phyloP scores from a whole-genome alignment of 2,329 filamentous ascomycete species.

The Penicillium sp. region DNA sequence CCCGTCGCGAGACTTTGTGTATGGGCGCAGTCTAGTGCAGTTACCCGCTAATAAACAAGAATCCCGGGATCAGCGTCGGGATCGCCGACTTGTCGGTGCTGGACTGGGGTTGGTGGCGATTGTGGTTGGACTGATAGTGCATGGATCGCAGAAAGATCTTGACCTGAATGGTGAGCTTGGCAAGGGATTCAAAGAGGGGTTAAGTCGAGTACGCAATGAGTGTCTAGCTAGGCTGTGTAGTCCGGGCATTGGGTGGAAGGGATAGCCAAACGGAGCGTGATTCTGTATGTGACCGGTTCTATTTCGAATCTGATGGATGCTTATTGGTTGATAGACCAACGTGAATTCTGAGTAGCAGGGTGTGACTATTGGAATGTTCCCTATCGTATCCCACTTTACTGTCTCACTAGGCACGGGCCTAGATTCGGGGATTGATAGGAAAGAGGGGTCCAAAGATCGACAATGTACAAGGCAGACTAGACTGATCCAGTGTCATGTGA shows the following conservation, averaged over 20 bases:
- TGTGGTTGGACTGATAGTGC: background rate
- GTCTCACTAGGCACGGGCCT: background rate
- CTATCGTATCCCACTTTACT: background rate
- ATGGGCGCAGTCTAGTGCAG: background rate
- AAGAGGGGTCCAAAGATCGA: background rate
- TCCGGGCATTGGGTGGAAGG: background rate
- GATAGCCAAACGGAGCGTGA: background rate
- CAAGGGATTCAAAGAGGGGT: background rate
- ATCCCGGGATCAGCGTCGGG: background rate
- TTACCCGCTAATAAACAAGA: background rate
- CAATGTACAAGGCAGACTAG: background rate
- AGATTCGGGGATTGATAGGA: background rate
- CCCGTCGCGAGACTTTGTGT: slow-evolving; percentile 36
- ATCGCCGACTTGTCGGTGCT: background rate
- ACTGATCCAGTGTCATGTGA: slow-evolving; percentile 6
- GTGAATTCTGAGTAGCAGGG: background rate
- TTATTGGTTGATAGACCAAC: background rate
- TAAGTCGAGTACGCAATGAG: background rate
- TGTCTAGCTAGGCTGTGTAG: background rate
- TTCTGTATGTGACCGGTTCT: background rate
- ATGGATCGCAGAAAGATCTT: background rate
- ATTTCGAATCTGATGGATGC: background rate
- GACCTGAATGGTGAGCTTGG: background rate
- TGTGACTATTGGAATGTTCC: background rate
- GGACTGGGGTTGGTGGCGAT: background rate